Conservation (phyloP, 148 eudicot species). For the Nyssa sinensis region DNA sequence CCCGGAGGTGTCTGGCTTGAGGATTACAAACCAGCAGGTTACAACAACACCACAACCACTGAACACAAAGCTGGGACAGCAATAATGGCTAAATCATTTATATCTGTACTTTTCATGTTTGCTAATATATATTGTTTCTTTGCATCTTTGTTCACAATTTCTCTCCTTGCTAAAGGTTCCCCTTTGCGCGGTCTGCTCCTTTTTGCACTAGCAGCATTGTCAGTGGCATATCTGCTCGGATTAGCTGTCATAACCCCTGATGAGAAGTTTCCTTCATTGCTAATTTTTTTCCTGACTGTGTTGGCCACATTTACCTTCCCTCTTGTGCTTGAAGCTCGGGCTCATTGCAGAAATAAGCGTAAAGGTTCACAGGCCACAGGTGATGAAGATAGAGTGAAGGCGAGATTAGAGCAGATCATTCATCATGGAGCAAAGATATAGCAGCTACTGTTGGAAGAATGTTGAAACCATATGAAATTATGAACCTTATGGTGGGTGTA, state of each 20-base stretch:
- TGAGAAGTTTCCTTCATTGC: background rate
- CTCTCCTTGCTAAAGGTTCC: background rate
- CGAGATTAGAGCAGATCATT: too few relatives aligned
- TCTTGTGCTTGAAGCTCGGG: background rate
- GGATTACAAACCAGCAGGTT: background rate
- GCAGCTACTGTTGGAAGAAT: too few relatives aligned
- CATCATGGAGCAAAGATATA: too few relatives aligned
- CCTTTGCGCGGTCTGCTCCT: background rate
- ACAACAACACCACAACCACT: background rate
- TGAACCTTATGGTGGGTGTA: too few relatives aligned
- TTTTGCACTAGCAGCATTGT: background rate
- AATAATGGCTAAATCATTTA: background rate
- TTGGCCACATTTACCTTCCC: background rate
- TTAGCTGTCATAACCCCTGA: background rate
- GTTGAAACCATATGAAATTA: too few relatives aligned
- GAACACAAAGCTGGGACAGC: background rate
- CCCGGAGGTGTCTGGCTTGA: background rate
- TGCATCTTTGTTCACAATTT: background rate
- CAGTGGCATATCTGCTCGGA: background rate
- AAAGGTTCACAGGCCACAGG: too few relatives aligned
- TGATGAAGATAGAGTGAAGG: too few relatives aligned
- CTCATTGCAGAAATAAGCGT: background rate
- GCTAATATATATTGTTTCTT: background rate
- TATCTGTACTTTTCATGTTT: background rate
- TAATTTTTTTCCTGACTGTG: background rate